Conservation (phyloP, 2,329 filamentous ascomycete genomes). For the Cercospora sp. region DNA sequence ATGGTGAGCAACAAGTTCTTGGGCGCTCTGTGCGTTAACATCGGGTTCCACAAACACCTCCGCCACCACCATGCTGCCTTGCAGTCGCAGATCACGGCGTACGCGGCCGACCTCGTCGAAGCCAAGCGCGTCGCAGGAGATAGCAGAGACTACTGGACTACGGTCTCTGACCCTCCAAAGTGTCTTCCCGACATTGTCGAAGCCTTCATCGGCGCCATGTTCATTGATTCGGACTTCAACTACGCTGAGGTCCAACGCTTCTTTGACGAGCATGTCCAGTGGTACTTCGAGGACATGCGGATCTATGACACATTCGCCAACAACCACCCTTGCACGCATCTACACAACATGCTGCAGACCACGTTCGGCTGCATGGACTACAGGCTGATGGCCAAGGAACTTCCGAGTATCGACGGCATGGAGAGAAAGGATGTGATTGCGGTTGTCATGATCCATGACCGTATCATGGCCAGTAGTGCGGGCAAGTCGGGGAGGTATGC, state of each 20-base stretch:
- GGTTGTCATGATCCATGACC: constrained; percentile 73
- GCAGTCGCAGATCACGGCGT: constrained; percentile 52
- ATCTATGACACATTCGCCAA: constrained; percentile 86
- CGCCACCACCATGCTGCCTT: constrained; percentile 55
- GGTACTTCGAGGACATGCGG: constrained; percentile 81
- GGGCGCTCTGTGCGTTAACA: constrained; percentile 73
- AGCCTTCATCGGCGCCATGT: constrained; percentile 83
- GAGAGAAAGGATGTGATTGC: constrained; percentile 57
- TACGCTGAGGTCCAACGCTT: constrained; percentile 72
- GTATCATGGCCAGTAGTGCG: constrained; percentile 64
- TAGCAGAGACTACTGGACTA: constrained; percentile 68
- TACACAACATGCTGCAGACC: constrained; percentile 63
- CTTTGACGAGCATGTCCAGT: constrained; percentile 70
- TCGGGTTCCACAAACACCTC: constrained; percentile 76
- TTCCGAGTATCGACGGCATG: constrained; percentile 50
- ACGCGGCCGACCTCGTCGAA: constrained; percentile 59
- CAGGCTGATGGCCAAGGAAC: constrained; percentile 56
- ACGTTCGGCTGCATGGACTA: constrained; percentile 66
- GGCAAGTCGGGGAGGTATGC: constrained; percentile 67
- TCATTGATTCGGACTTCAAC: constrained; percentile 83
- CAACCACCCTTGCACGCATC: constrained; percentile 73
- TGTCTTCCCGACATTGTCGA: constrained; percentile 84
- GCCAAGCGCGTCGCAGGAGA: constrained; percentile 52
- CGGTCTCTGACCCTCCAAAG: constrained; percentile 66
- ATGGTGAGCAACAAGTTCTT: constrained; percentile 98